Conservation (phyloP, 2,329 filamentous ascomycete genomes). For the Nigrospora osmanthi region DNA sequence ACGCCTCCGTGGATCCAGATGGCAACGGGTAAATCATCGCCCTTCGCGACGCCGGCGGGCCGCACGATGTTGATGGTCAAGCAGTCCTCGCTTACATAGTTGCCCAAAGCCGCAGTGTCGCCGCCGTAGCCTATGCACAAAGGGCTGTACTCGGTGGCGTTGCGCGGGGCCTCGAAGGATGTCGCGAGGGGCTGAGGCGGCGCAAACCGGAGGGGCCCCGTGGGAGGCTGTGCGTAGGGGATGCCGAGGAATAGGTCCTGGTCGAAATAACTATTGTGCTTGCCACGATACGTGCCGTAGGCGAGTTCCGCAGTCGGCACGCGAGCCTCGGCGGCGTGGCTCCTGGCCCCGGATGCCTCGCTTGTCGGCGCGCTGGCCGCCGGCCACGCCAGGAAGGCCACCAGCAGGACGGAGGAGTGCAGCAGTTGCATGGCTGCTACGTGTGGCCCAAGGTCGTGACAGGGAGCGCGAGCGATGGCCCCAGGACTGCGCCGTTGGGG, state of each 20-base stretch:
- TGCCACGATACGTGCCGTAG: constrained; percentile 35
- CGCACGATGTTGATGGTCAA: constrained; percentile 55
- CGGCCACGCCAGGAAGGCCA: no score
- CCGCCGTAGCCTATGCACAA: constrained; percentile 42
- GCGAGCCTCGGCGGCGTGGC: no score
- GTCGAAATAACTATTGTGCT: constrained; percentile 24
- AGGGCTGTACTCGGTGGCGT: constrained; percentile 34
- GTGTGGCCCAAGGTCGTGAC: no score
- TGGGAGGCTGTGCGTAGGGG: constrained; percentile 39
- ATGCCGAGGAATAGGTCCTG: constrained; percentile 40
- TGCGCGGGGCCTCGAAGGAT: constrained; percentile 27
- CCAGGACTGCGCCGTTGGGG: no score
- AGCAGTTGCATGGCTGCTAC: no score
- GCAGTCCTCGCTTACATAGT: constrained; percentile 41
- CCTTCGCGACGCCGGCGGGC: constrained; percentile 29
- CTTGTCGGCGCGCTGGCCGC: no score
- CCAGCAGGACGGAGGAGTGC: no score
- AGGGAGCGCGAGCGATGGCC: no score
- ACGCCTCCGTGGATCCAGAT: constrained; percentile 49
- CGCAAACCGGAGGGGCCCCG: constrained; percentile 32
- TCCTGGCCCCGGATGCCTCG: no score
- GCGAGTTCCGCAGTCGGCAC: constrained; percentile 11
- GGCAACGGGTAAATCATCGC: constrained; percentile 43
- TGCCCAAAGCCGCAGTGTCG: not conserved
- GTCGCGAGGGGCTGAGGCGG: constrained; percentile 31